Evolutionary conservation across 1,284 basidiomycete genomes (phyloP), one percentile per base, ranked within the genome.

Genomic region (Ceratobasidium sp.): DNA sequence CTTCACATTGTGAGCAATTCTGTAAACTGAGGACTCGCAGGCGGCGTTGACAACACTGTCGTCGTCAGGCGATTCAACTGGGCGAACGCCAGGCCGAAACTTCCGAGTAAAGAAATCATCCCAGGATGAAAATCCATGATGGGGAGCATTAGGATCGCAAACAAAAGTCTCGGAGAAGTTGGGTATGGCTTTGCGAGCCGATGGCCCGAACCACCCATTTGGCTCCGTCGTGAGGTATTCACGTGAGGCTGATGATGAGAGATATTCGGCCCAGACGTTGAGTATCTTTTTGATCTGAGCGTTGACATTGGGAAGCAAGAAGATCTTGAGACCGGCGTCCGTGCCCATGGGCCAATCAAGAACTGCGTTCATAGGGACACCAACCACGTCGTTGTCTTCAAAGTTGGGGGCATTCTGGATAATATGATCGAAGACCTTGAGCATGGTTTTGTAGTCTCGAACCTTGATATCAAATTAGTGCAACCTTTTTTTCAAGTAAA

Each of bases 51-150:
- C 77, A 68, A 84, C 73, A 38, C 74, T 69, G 50, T 79, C 72
- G 71, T 83, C 74, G 13, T 81, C 77, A 0, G 81, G 79, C 22
- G 49, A 54, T 2, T 74, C 76, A 50, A 84, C 49, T 0, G 83
- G 81, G 50, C 85, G 82, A 35, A 78, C 73, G 1, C 78, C 79
- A 0, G 76, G 75, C 29, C 74, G 74, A 72, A 84, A 81, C 0
- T 73, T 71, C 31, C 84, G 77, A 4, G 80, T 83, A 76, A 87
- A 86, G 76, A 85, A 86, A 68, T 82, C 81, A 70, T 86, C 85
- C 84, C 84, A 87, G 31, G 81, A 82, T 20, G 72, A 79, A 76
- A 77, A 86, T 8, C 84, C 84, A 72, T 80, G 73, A 72, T 82
- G 75, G 34, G 75, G 71, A 3, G 74, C 75, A 2, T 73, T 71